Evolutionary conservation across 73 alveolate species (phyloP).

Genomic region (Paramecium octaurelia): DNA sequence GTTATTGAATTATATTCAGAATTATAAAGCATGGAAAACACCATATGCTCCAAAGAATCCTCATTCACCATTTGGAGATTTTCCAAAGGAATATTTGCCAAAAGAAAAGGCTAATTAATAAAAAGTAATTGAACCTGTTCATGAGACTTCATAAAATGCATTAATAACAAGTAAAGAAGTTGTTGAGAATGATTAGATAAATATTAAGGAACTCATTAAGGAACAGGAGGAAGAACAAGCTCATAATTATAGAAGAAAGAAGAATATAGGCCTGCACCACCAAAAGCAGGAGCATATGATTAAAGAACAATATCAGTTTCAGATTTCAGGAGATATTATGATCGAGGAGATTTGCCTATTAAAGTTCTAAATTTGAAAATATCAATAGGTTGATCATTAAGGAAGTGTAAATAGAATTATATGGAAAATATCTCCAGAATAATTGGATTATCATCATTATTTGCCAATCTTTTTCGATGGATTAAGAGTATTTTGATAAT

Average conservation of each 20-base stretch:
- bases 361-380: slow-evolving; percentile 11
- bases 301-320: slow-evolving; percentile 86
- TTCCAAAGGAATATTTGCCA: slow-evolving; percentile 90
- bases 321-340: slow-evolving; percentile 96
- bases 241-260: slow-evolving; percentile 84
- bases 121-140: slow-evolving; percentile 53
- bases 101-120: slow-evolving; percentile 46
- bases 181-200: slow-evolving; percentile 63
- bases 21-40: slow-evolving; percentile 64
- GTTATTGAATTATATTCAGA: neutral
- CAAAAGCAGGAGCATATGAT: slow-evolving; percentile 93
- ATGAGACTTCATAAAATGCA: slow-evolving; percentile 54
- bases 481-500: slow-evolving; percentile 75
- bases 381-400: slow-evolving; percentile 80
- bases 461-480: slow-evolving; percentile 99
- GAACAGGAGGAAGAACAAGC: slow-evolving; percentile 93
- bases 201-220: slow-evolving; percentile 68
- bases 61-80: slow-evolving; percentile 99
- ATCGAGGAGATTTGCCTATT: slow-evolving; percentile 98
- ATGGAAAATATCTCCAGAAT: slow-evolving; percentile 95
- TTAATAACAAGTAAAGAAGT: slow-evolving; percentile 38
- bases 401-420: slow-evolving; percentile 93
- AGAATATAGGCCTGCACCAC: slow-evolving; percentile 76
- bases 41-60: slow-evolving; percentile 68
- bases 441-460: slow-evolving; percentile 98